Evolutionary conservation across 805 yeast species (phyloP).

Genomic region (Helenozyma baotianmanensis): DNA sequence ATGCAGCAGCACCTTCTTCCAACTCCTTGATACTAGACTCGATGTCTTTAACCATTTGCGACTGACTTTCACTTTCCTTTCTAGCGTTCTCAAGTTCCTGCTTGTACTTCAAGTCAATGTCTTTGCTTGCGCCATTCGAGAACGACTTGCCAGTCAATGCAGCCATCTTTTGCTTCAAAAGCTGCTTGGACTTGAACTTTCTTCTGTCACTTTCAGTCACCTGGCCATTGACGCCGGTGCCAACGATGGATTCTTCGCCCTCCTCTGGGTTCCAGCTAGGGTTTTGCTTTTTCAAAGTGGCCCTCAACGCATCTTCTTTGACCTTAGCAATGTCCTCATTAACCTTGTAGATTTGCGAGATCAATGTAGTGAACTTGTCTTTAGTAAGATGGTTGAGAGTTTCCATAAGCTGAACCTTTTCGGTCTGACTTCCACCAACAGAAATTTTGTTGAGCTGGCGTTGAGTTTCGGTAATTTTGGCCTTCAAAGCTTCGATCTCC

Average conservation of each 20-base stretch:
- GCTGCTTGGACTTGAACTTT: slow-evolving; percentile 74
- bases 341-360: slow-evolving; percentile 55
- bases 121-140: slow-evolving; percentile 44
- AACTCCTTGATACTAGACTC: slow-evolving; percentile 65
- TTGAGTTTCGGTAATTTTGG: slow-evolving; percentile 49
- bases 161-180: slow-evolving; percentile 84
- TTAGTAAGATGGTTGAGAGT: slow-evolving; percentile 58
- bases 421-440: slow-evolving; percentile 34
- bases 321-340: slow-evolving; percentile 66
- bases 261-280: slow-evolving; percentile 53
- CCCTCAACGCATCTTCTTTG: slow-evolving; percentile 60
- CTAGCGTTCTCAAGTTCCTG: slow-evolving; percentile 49
- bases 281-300: slow-evolving; percentile 51
- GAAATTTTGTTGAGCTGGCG: slow-evolving; percentile 24
- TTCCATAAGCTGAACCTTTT: slow-evolving; percentile 47
- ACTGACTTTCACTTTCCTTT: slow-evolving; percentile 51
- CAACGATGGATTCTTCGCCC: slow-evolving; percentile 45
- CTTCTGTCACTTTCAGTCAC: slow-evolving; percentile 80
- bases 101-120: slow-evolving; percentile 50
- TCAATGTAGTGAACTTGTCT: slow-evolving; percentile 67
- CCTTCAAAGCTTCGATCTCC: slow-evolving; percentile 63
- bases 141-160: slow-evolving; percentile 77
- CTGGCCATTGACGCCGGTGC: slow-evolving; percentile 84
- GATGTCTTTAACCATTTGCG: slow-evolving; percentile 63
- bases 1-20: slow-evolving; percentile 43